Evolutionary conservation across 352 stramenopile genomes (phyloP).

Genomic region (Pythium rishiriense): DNA sequence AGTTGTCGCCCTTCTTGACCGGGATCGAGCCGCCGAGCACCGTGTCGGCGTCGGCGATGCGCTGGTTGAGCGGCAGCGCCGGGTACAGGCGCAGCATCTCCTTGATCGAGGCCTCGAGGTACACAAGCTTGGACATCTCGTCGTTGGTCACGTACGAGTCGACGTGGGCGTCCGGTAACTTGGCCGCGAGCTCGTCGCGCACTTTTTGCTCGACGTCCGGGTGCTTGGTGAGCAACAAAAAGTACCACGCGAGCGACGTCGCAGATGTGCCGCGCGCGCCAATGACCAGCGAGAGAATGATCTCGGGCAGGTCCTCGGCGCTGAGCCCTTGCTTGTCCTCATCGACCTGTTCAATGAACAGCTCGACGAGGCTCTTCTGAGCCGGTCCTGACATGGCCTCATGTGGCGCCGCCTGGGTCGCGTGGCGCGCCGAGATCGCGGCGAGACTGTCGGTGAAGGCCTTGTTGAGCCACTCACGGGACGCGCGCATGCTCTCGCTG

Average conservation of each 20-base stretch:
- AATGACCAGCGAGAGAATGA: slow-evolving; percentile 64
- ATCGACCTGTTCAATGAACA: slow-evolving; percentile 12
- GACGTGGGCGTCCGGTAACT: slow-evolving; percentile 7
- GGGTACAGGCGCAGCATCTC: slow-evolving; percentile 70
- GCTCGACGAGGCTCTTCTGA: slow-evolving; percentile 12
- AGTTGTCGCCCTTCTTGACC: slow-evolving; percentile 22
- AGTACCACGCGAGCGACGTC: slow-evolving; percentile 59
- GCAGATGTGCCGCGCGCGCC: slow-evolving; percentile 76
- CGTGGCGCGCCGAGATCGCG: neutral
- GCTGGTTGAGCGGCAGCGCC: slow-evolving; percentile 49
- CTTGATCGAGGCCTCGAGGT: slow-evolving; percentile 51
- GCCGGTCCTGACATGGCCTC: neutral
- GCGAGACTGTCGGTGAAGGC: neutral
- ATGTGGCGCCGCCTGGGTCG: too few relatives aligned
- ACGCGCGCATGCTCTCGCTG: neutral
- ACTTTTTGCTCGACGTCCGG: slow-evolving; percentile 48
- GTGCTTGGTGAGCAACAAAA: slow-evolving; percentile 64
- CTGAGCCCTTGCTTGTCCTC: slow-evolving; percentile 28
- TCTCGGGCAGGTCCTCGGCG: slow-evolving; percentile 55
- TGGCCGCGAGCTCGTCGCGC: slow-evolving; percentile 38
- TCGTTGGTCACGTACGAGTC: slow-evolving; percentile 36
- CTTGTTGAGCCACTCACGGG: slow-evolving; percentile 1
- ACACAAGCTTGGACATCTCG: slow-evolving; percentile 48
- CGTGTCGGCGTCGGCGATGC: slow-evolving; percentile 54
- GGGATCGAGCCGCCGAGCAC: slow-evolving; percentile 32